These are phyloP conservation scores for Aegilops speltoides DNA, from an alignment of 176 grass and related monocot genomes.

Conservation along the genomic window DNA sequence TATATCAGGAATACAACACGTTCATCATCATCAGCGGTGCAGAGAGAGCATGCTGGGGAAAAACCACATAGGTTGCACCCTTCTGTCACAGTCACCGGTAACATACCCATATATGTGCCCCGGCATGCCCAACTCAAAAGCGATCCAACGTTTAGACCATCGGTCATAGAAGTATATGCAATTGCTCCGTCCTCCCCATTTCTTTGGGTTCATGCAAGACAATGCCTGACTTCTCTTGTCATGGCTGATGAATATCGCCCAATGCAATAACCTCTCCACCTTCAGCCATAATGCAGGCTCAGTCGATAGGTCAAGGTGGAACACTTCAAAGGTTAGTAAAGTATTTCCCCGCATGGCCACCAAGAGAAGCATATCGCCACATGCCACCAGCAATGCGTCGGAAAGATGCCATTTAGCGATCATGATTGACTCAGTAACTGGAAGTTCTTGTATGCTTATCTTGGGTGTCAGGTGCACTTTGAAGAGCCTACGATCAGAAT, in stretches of 20 bases:
- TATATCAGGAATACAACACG: background rate
- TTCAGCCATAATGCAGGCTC: background rate
- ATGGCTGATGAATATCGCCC: background rate
- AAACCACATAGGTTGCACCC: background rate
- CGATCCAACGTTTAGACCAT: background rate
- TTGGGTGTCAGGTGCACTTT: background rate
- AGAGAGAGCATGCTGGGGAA: background rate
- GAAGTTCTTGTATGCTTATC: background rate
- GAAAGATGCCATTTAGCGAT: background rate
- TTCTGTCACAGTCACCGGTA: background rate
- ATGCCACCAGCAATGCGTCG: background rate
- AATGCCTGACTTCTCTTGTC: background rate
- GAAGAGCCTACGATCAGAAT: background rate
- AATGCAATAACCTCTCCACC: background rate
- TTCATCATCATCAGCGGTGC: background rate
- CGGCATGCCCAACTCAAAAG: background rate
- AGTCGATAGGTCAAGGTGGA: background rate
- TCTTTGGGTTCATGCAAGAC: background rate
- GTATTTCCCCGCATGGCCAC: accelerated
- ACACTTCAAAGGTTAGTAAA: background rate
- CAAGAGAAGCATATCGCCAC: conserved; percentile 4
- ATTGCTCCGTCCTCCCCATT: background rate
- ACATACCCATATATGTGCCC: background rate
- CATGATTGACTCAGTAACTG: background rate
- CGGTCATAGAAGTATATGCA: background rate